Evolutionary conservation across 2,329 filamentous ascomycete species (phyloP), one percentile per base, ranked within the genome.

Genomic region (Colletotrichum cuscutae): DNA sequence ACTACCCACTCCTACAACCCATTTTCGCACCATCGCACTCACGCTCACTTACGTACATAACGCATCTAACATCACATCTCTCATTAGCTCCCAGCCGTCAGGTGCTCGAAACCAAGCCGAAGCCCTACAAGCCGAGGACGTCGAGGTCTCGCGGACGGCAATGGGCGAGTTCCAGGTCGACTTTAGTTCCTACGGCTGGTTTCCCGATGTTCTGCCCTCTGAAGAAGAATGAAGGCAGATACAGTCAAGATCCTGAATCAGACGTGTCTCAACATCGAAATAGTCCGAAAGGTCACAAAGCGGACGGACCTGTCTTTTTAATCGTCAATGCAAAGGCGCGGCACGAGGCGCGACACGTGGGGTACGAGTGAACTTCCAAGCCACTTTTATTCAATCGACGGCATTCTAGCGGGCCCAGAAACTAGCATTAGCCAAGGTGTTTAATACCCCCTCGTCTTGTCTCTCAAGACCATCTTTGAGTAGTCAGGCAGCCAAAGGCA

Each of bases 161-260:
- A 75, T 90, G 75, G 88, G 89, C 1, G 88, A 89, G 77, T 78
- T 88, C 58, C 82, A 78, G 54, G 86, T 91, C 1, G 86, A 89
- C 73, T 84, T 90, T 65, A 81, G 74, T 0, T 81, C 84, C 58
- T 89, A 84, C 75, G 89, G 89, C 1, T 91, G 89, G 89, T 91
- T 90, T 74, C 89, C 89, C 4, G 76, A 82, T 0, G 74, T 76
- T 8, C 75, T 90, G 46, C 88, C 88, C 0, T 89, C 88, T 0
- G 84, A 84, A 52, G 79, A 80, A n/a, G 79, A 76, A 0, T 68
- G 73, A 26, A 74, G 32, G 49, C 49, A 71, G 52, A 28, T 26
- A 6, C 28, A 24, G 13, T 22, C 28, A 3, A n/a, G 28, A 19
- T 11, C 3, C 4, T 13, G 12, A 2, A 19, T 32, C 5, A n/a